These are phyloP conservation scores for Acanthamoeba sp. DNA, from an alignment of 208 protist species.

Conservation along the genomic window DNA sequence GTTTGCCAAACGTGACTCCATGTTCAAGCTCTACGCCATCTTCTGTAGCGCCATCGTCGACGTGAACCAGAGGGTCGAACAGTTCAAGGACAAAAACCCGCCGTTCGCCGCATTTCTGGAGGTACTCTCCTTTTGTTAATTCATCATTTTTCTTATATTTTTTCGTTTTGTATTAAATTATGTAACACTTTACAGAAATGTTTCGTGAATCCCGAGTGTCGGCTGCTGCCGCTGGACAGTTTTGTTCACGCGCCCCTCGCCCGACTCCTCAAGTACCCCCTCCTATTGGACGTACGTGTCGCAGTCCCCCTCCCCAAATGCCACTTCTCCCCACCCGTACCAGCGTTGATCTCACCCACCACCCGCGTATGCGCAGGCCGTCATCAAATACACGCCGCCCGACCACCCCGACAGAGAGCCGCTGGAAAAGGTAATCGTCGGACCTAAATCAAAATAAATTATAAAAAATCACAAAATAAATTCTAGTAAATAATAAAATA, in stretches of 20 bases:
- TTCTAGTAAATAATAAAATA: slow-evolving; percentile 15
- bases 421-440: not conserved
- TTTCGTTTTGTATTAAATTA: no score
- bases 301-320: not conserved
- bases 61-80: slow-evolving; percentile 31
- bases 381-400: not conserved
- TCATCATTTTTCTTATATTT: no score
- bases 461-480: no score
- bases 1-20: not conserved
- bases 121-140: not conserved
- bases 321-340: not conserved
- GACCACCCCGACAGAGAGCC: slow-evolving; percentile 20
- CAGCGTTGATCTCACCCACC: not conserved
- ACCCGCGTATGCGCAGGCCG: not conserved
- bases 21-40: slow-evolving; percentile 53
- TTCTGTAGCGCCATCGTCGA: slow-evolving; percentile 26
- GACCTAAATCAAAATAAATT: no score
- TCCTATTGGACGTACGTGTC: not conserved
- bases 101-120: slow-evolving; percentile 13
- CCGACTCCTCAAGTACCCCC: not conserved
- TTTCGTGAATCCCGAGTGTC: slow-evolving; percentile 29
- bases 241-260: slow-evolving; percentile 10
- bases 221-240: slow-evolving; percentile 36
- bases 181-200: not conserved
- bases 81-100: slow-evolving; percentile 28